Conservation (phyloP, 768 basidiomycete species). For the Russula lepida region DNA sequence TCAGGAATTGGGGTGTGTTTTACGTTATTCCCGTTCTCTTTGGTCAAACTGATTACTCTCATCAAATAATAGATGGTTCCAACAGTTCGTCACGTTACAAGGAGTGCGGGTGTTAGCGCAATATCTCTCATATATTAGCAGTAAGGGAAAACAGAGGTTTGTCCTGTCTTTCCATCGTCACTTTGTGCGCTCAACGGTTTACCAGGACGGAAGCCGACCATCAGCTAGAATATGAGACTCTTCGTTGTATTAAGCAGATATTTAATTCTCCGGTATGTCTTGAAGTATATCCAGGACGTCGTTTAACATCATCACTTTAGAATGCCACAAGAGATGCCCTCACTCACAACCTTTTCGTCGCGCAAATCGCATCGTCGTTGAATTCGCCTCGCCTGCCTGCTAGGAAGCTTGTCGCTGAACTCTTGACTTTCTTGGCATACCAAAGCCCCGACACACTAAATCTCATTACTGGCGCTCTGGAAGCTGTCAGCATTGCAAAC, state of each 20-base stretch:
- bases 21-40: background rate
- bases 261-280: slow-evolving; percentile 54
- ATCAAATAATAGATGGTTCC: slow-evolving; percentile 57
- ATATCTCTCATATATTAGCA: slow-evolving; percentile 64
- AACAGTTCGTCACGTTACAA: slow-evolving; percentile 61
- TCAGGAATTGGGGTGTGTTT: slow-evolving; percentile 63
- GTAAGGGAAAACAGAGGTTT: slow-evolving; percentile 58
- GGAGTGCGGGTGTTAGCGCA: slow-evolving; percentile 84
- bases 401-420: slow-evolving; percentile 69
- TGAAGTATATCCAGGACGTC: slow-evolving; percentile 3
- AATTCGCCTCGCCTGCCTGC: slow-evolving; percentile 74
- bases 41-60: background rate
- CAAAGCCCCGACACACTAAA: slow-evolving; percentile 51
- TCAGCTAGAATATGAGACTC: slow-evolving; percentile 74
- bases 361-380: slow-evolving; percentile 73
- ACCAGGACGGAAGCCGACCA: slow-evolving; percentile 57
- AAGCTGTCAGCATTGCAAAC: slow-evolving; percentile 61
- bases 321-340: slow-evolving; percentile 64
- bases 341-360: slow-evolving; percentile 62
- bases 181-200: background rate
- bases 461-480: slow-evolving; percentile 68
- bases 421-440: slow-evolving; percentile 66
- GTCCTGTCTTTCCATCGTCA: slow-evolving; percentile 14
- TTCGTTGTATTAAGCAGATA: slow-evolving; percentile 79
- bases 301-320: slow-evolving; percentile 16